Conservation (phyloP, 768 basidiomycete species). For the Termitomyces sp. region DNA sequence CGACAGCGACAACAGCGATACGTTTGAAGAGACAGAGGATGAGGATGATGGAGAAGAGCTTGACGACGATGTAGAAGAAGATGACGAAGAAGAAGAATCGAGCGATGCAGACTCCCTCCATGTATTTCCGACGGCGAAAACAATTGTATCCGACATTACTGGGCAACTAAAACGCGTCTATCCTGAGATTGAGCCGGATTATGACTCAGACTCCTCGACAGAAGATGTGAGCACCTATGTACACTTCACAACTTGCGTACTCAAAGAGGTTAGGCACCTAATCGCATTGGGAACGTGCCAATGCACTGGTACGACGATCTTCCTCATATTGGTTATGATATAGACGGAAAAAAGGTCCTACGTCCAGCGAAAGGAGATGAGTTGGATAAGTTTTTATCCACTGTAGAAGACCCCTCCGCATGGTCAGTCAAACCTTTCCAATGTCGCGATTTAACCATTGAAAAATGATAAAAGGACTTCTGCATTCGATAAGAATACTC, state of each 20-base stretch:
- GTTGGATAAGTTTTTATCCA: constrained; percentile 92
- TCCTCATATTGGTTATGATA: constrained; percentile 97
- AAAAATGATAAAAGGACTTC: constrained; percentile 57
- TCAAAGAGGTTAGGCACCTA: constrained; percentile 63
- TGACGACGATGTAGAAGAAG: constrained; percentile 30
- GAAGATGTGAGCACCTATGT: constrained; percentile 64
- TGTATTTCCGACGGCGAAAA: constrained; percentile 61
- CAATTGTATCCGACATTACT: constrained; percentile 73
- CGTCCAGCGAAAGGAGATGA: constrained; percentile 95
- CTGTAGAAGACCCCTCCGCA: constrained; percentile 84
- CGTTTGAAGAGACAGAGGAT: constrained; percentile 16
- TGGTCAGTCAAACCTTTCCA: constrained; percentile 54
- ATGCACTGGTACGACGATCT: constrained; percentile 99
- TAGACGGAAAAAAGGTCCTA: constrained; percentile 90
- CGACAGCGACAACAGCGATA: constrained; percentile 30
- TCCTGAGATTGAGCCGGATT: constrained; percentile 86
- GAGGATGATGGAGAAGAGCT: constrained; percentile 27
- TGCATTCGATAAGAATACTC: constrained; percentile 85
- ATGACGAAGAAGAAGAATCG: constrained; percentile 38
- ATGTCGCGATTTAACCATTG: background rate
- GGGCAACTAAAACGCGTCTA: constrained; percentile 80
- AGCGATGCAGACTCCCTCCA: constrained; percentile 40
- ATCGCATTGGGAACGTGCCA: constrained; percentile 91
- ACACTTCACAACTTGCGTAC: constrained; percentile 5
- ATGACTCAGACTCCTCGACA: constrained; percentile 88